phyloP scores from a whole-genome alignment of 1,284 basidiomycete genomes.

The Pascua sp. region DNA sequence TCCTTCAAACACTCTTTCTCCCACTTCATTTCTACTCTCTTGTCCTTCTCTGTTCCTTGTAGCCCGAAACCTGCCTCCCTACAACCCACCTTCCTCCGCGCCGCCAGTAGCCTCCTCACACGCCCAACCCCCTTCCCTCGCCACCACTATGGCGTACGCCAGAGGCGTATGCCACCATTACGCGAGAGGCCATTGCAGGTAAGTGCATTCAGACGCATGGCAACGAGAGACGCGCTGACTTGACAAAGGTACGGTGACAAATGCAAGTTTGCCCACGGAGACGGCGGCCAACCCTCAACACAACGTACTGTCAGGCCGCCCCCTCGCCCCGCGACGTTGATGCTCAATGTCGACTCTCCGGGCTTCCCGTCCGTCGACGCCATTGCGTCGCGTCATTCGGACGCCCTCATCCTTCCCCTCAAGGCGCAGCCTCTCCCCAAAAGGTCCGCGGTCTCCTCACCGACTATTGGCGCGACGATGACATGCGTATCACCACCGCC shows the following conservation, averaged over 20 bases:
- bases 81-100: too few relatives aligned
- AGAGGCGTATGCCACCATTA: too few relatives aligned
- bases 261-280: not conserved
- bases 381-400: not conserved
- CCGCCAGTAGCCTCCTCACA: too few relatives aligned
- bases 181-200: too few relatives aligned
- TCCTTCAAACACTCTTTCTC: too few relatives aligned
- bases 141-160: too few relatives aligned
- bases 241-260: not conserved
- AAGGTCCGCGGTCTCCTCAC: not conserved
- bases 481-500: not conserved
- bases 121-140: too few relatives aligned
- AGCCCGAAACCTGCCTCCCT: too few relatives aligned
- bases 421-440: not conserved
- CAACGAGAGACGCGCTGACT: not conserved
- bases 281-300: not conserved
- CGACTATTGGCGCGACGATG: not conserved
- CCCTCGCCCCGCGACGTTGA: not conserved
- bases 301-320: not conserved
- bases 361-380: not conserved
- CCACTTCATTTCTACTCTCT: too few relatives aligned
- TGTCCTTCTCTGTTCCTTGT: too few relatives aligned
- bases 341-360: not conserved
- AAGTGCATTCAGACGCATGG: too few relatives aligned
- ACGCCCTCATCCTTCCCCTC: slow-evolving; percentile 8